Evolutionary conservation across 2,329 filamentous ascomycete genomes (phyloP), one percentile per base, ranked within the genome.

Genomic region (Verticillium klebahnii): DNA sequence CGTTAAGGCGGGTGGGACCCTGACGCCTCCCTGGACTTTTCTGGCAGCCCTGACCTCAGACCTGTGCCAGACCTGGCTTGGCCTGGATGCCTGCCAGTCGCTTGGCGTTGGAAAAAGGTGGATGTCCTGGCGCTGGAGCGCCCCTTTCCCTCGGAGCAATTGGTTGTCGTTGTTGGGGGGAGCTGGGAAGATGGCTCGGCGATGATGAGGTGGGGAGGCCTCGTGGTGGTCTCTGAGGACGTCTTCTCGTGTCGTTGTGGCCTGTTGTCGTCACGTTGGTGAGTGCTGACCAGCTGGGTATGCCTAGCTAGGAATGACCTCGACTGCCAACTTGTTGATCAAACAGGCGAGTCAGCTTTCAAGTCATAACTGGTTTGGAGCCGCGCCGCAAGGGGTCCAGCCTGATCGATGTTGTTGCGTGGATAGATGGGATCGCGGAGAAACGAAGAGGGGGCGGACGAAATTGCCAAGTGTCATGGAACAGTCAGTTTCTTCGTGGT

Each of bases 11-110:
- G 39, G 57, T 39, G 57, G 57, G 57, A 58, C 57, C 37, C 57
- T n/a, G 56, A 31, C 31, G 57, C 25, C 25, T 50, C 36, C 57
- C 57, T 58, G 57, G 45, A 11, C 36, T 56, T 59, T 32, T 17
- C 52, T 58, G 58, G 60, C 29, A 40, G 14, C 57, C 50, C 45
- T 65, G 64, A 64, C 64, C 61, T 65, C 64, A 65, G 57, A 61
- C 62, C 64, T 65, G 64, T 65, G 59, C 19, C 14, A 65, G 60
- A 59, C 56, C 29, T n/a, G 37, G 37, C 5, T 3, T 23, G 45
- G 45, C 45, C 19, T 12, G 45, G 45, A 11, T 50, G 45, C 45
- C 45, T 50, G 11, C 45, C 17, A 50, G 45, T 19, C 45, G 45
- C 45, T 50, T 50, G n/a, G 37, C 6, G 37, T 40, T 12, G 37